Evolutionary conservation across 2,329 filamentous ascomycete species (phyloP), one percentile per base, ranked within the genome.

Genomic region (Penicillium sp.): DNA sequence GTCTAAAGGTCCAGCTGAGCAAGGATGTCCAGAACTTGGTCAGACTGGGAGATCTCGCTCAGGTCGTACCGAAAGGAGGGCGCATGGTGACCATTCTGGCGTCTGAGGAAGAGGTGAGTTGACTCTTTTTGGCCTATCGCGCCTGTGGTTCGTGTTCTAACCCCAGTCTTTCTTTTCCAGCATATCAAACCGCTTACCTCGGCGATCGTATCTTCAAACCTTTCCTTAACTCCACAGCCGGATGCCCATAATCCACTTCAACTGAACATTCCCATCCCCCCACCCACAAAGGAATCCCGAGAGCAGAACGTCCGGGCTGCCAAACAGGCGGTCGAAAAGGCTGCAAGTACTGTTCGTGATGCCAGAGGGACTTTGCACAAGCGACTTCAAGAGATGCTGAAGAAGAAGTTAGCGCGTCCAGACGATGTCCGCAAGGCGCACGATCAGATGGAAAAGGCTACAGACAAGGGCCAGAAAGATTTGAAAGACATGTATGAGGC

Each of bases 51-150:
- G 85, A 88, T 64, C 64, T 89, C 51, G 86, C 85, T 2, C 85
- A 87, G 65, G 83, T 89, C 15, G 75, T 88, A 36, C 83, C 84
- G 0, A 85, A 85, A 62, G 85, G 80, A 24, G 78, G 85, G 10
- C 71, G 85, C 50, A 78, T 77, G 60, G 68, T 88, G 28, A 80
- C 82, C 53, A 74, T 89, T n/a, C 67, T 87, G 21, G 83, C 82
- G 36, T 81, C 84, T 13, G 86, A 89, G 63, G 80, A 83, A 62
- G 81, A 83, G 53, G 85, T 87, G 66, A 62, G 79, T 74, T 58
- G 24, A 51, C 10, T 34, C 18, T 36, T 28, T 38, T n/a, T 23
- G 24, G 26, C 46, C 26, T 45, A 2, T 33, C 47, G 34, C 36
- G 41, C 29, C 18, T 45, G 26, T 21, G 34, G 34, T 54, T 45